Evolutionary conservation across 1,284 basidiomycete genomes (phyloP), one percentile per base, ranked within the genome.

Genomic region (Acaromyces ingoldii): DNA sequence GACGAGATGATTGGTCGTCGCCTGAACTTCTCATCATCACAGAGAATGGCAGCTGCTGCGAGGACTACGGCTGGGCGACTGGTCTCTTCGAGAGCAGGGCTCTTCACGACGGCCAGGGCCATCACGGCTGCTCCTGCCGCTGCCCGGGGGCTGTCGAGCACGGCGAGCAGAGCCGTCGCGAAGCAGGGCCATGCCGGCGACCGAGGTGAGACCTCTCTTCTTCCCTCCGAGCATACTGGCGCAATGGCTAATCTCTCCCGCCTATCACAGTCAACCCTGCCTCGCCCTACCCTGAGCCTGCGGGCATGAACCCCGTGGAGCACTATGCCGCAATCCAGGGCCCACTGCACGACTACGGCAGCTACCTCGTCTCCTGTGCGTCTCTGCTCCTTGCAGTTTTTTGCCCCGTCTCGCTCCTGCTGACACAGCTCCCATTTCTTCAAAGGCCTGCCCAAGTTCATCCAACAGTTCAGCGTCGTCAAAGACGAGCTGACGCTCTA

Each of bases 401-500:
- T 37, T 7, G n/a, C 2, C 30, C 9, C 21, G 31, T n/a, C 10
- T 19, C 10, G 9, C 25, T 42, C 10, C 13, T 45, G 13, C 42
- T 37, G 15, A 21, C 42, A n/a, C 17, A 13, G 13, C n/a, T n/a
- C 37, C 9, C 34, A 4, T 15, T 49, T 26, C 38, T 49, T 19
- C 34, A 13, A 60, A 72, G 70, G 66, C 45, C 65, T 75, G 7
- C 72, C 72, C 28, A 65, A 65, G 37, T 74, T 58, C 63, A 70
- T 75, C 55, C 72, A 75, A 61, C 71, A 73, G 40, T 75, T 68
- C 60, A 63, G 59, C 41, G 71, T 75, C 10, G 85, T 91, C 78
- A 92, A 92, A 81, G 93, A 98, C 77, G 95, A 98, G 77, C 82
- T 98, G 57, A 88, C 89, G 11, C 82, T 99, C 60, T 90, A 93